Conservation (phyloP, 192 early-diverging fungal species). For the Coemansia furcata region DNA sequence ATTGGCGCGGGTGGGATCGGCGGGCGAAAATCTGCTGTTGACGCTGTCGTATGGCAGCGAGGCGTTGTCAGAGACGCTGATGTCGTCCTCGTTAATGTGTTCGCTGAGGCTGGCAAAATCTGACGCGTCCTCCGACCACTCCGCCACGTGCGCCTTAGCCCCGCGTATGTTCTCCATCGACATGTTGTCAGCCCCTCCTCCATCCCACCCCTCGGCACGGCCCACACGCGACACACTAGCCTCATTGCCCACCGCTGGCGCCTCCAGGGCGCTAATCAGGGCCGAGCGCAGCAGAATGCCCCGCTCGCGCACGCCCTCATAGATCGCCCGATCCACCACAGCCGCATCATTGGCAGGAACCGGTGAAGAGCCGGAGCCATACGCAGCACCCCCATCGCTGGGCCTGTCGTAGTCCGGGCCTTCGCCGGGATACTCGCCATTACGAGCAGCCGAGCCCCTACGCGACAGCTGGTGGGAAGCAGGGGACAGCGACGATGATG, state of each 20-base stretch:
- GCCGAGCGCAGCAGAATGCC: constrained; percentile 47
- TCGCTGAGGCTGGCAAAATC: constrained; percentile 19
- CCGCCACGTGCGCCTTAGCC: constrained; percentile 20
- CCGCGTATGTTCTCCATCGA: constrained; percentile 36
- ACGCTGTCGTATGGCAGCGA: constrained; percentile 7
- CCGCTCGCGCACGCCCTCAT: constrained; percentile 45
- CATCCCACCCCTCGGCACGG: neutral
- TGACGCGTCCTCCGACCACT: constrained; percentile 14
- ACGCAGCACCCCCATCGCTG: neutral
- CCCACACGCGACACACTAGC: neutral
- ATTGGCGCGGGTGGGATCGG: neutral
- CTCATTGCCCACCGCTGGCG: neutral
- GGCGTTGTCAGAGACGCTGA: constrained; percentile 4
- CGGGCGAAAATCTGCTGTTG: neutral
- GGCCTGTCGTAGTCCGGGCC: neutral
- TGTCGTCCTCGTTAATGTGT: neutral
- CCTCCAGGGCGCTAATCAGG: constrained; percentile 21
- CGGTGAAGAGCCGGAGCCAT: neutral
- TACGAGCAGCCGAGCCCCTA: neutral
- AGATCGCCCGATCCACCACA: constrained; percentile 20
- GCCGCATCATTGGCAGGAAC: neutral
- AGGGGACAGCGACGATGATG: neutral
- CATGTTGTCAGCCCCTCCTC: neutral
- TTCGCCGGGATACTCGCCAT: neutral
- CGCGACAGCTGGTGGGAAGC: neutral